Base-by-base conservation (phyloP, 1,139 yeast genomes). In the Pichia sp. region DNA sequence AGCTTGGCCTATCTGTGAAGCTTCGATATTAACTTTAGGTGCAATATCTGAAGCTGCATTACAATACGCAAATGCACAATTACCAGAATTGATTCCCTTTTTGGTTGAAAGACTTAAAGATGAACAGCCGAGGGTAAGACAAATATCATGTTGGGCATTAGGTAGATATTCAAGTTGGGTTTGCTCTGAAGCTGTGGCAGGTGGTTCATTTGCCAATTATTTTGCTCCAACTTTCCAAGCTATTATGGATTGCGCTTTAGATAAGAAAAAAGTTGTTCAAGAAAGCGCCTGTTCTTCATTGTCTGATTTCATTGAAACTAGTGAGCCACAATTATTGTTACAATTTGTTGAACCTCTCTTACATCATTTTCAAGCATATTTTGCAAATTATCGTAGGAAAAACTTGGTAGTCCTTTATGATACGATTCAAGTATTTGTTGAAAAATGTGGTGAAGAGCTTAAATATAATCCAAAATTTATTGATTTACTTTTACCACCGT, bases 141-240 rank as follows among this genome's bases (percentile, higher is more conserved):
- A 86, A 60, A 91, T 91, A 41, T 69, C 95, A 0, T 89, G 97
- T 65, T 91, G 98, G 98, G 85, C 97, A 0, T 66, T 91, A 39
- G 83, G 95, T 32, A 71, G 97, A 44, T 91, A 80, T 59, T 74
- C 94, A 1, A 56, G 74, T 4, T 89, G 96, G 96, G 83, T 89
- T 17, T 72, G 81, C 40, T 69, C 69, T 18, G 85, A 81, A 55
- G 82, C 82, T 2, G 68, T 66, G 42, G 69, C 66, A 33, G 79
- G 79, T 26, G 84, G 82, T 4, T 64, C 71, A 21, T 82, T 77
- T 56, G 72, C 86, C 15, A 73, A 68, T 51, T 81, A 82, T 54
- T 81, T 84, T 57, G 68, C 74, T 43, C 93, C 94, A 4, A 85
- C 93, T 0, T 70, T 91, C 49, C 79, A 83, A 54, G 77, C 94